Conservation (phyloP, 2,329 filamentous ascomycete genomes). For the Botrytis pseudocinerea region DNA sequence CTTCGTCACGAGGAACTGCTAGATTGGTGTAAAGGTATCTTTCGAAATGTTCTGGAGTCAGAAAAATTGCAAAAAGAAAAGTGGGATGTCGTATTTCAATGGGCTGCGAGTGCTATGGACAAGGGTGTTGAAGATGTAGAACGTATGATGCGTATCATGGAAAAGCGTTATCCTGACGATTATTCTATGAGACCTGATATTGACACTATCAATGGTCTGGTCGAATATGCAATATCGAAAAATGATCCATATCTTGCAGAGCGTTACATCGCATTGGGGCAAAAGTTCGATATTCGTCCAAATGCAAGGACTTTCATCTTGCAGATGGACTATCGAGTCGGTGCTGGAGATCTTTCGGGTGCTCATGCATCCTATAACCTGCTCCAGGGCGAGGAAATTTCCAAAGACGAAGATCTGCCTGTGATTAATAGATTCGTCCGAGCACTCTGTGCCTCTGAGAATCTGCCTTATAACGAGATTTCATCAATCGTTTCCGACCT, state of each 20-base stretch:
- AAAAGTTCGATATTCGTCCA: constrained; percentile 63
- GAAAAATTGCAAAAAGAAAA: constrained; percentile 51
- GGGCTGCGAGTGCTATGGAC: constrained; percentile 68
- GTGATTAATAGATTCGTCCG: constrained; percentile 72
- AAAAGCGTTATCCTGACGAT: constrained; percentile 50
- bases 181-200: constrained; percentile 59
- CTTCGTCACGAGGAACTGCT: constrained; percentile 54
- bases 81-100: constrained; percentile 75
- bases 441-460: constrained; percentile 61
- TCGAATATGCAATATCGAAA: constrained; percentile 70
- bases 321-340: constrained; percentile 75
- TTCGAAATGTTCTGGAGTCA: constrained; percentile 48
- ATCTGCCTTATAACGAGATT: constrained; percentile 68
- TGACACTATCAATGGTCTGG: constrained; percentile 72
- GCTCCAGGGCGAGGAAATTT: constrained; percentile 56
- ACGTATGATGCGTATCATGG: constrained; percentile 70
- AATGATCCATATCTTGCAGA: constrained; percentile 72
- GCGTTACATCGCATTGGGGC: constrained; percentile 67
- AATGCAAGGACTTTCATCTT: constrained; percentile 71
- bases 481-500: constrained; percentile 72
- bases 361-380: constrained; percentile 65
- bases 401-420: constrained; percentile 59
- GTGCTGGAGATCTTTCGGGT: constrained; percentile 69
- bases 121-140: constrained; percentile 71
- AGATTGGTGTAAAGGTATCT: constrained; percentile 62